Base-by-base conservation (phyloP, 805 yeast species). In the Saturnispora diversa region DNA sequence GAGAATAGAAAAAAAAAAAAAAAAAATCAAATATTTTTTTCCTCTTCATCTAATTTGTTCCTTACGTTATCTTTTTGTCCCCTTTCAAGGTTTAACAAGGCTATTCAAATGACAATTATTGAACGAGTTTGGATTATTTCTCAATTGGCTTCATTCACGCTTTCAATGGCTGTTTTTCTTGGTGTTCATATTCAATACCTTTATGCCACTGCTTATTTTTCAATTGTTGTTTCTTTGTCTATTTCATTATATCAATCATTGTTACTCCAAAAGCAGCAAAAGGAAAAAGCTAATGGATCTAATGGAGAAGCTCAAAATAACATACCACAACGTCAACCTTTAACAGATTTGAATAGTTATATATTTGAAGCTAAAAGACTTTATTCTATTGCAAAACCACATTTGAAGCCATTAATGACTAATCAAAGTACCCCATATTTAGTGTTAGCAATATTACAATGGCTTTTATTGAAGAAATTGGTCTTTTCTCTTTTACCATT, bases 181-280 rank as follows among this genome's bases (percentile, higher is more conserved):
- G 28, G 28, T 20, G 5, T 57, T 60, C 35, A 50, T 59, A 38
- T 48, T 66, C 69, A 35, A 40, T 50, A 10, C 47, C 64, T 40
- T 65, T 84, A 84, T 64, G 69, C 74, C 37, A 50, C 72, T 41
- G 69, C 81, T 2, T 77, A 76, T 46, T 31, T 80, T 8, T 82
- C 87, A 8, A 80, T 81, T 7, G 56, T 83, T 29, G 74, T 70
- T 47, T 77, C 94, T 17, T 86, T 85, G 58, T 84, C 84, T 20
- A 74, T 88, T 45, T 82, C 86, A 44, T 60, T 82, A 23, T 77
- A 67, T 58, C 88, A 87, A 60, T 68, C 73, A 36, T 67, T 36
- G 13, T 31, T 21, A 16, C 23, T 42, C 66, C 52, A 52, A 60
- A 44, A 60, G 55, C 40, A 61, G 59, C 53, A 51, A 52, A 33